phyloP scores from a whole-genome alignment of 805 yeast species.

The Nakazawaea anatomiae region DNA sequence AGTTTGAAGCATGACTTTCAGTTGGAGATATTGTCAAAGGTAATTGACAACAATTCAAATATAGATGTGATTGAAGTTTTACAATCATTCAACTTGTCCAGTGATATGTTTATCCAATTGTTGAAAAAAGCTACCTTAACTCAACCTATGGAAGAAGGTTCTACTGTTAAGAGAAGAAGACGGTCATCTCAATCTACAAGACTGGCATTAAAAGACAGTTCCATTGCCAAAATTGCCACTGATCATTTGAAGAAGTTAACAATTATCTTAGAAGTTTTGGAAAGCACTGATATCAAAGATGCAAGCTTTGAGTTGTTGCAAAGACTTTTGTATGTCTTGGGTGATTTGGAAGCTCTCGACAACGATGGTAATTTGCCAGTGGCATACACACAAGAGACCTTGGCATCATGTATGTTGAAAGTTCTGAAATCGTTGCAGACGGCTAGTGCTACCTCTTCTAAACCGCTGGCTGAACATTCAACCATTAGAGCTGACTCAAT shows the following conservation, averaged over 20 bases:
- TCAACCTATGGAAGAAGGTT: constrained; percentile 26
- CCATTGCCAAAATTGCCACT: constrained; percentile 69
- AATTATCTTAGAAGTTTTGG: constrained; percentile 65
- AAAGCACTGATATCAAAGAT: constrained; percentile 11
- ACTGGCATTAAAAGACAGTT: constrained; percentile 69
- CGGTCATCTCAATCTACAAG: constrained; percentile 70
- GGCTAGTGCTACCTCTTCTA: constrained; percentile 15
- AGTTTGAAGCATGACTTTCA: constrained; percentile 53
- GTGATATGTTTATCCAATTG: constrained; percentile 51
- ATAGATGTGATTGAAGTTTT: constrained; percentile 46
- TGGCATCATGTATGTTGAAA: constrained; percentile 79
- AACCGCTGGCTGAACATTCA: constrained; percentile 45
- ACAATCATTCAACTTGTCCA: constrained; percentile 48
- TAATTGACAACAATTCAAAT: constrained; percentile 45
- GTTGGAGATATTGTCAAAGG: constrained; percentile 47
- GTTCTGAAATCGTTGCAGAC: constrained; percentile 52
- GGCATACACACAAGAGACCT: constrained; percentile 81
- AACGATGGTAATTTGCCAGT: constrained; percentile 90
- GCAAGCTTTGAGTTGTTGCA: constrained; percentile 32
- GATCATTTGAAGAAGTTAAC: constrained; percentile 74
- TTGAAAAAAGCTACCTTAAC: constrained; percentile 39
- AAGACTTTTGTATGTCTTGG: constrained; percentile 48
- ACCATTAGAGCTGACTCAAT: constrained; percentile 83
- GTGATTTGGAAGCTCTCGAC: constrained; percentile 79
- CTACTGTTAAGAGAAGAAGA: constrained; percentile 68